Conservation (phyloP, 2,329 filamentous ascomycete species). For the Claviceps spartinae region DNA sequence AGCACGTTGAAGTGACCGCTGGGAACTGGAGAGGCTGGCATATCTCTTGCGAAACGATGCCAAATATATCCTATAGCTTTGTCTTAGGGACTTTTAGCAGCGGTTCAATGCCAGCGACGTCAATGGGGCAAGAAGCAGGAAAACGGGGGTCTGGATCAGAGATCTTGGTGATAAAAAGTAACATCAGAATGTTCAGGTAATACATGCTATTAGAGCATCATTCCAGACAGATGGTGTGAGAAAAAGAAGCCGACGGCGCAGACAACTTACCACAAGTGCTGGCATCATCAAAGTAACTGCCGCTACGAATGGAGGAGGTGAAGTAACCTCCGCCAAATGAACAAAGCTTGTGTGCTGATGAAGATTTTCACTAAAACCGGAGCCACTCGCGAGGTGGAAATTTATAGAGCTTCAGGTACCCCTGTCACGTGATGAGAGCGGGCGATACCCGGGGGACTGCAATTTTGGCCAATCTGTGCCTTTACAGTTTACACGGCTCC, state of each 20-base stretch:
- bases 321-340: not conserved
- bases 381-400: too few relatives aligned
- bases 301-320: not conserved
- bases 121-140: slow-evolving; percentile 3
- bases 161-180: slow-evolving; percentile 58
- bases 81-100: not conserved
- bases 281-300: not conserved
- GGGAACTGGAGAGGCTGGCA: slow-evolving; percentile 34
- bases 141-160: slow-evolving; percentile 36
- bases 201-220: slow-evolving; percentile 46
- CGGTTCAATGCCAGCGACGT: not conserved
- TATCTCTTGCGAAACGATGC: slow-evolving; percentile 8
- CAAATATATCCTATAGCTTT: not conserved
- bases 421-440: too few relatives aligned
- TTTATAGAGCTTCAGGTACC: too few relatives aligned
- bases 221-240: slow-evolving; percentile 17
- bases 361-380: too few relatives aligned
- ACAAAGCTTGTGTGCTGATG: too few relatives aligned
- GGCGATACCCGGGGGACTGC: too few relatives aligned
- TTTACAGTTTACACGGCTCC: too few relatives aligned
- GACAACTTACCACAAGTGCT: slow-evolving; percentile 6
- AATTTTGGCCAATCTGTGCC: too few relatives aligned
- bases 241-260: slow-evolving; percentile 2
- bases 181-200: slow-evolving; percentile 40
- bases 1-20: slow-evolving; percentile 62